Percentiles rank a stretch among this genome's conserved stretches.
phyloP scores from a whole-genome alignment of 176 grass and related monocot species.

The Avena sativa region DNA sequence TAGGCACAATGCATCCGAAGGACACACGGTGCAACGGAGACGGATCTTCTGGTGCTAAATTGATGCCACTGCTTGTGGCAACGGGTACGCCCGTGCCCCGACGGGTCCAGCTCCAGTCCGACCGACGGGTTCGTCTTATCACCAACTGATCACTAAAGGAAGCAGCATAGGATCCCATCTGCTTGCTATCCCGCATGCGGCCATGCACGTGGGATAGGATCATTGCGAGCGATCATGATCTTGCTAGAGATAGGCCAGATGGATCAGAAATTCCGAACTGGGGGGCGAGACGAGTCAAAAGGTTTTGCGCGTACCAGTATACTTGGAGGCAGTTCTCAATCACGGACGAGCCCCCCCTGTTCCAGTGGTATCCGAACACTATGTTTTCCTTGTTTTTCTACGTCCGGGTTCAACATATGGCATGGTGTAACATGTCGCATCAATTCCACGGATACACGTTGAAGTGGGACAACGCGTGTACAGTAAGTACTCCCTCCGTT shows the following conservation, averaged over 20 bases:
- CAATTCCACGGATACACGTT: not conserved
- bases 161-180: constrained; percentile 10
- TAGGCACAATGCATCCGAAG: no score
- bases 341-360: not conserved
- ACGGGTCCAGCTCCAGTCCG: not conserved
- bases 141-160: not conserved
- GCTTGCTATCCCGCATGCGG: not conserved
- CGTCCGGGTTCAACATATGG: not conserved
- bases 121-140: not conserved
- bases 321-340: not conserved
- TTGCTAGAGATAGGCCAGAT: not conserved
- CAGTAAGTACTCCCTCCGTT: no score
- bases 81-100: no score
- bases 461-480: not conserved
- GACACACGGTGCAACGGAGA: no score
- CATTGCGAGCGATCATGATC: not conserved
- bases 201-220: constrained; percentile 6
- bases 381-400: not conserved
- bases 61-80: no score
- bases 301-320: not conserved
- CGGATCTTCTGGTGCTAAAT: not conserved
- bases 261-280: not conserved
- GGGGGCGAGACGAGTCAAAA: not conserved
- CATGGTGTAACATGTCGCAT: not conserved
- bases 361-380: not conserved